phyloP scores from a whole-genome alignment of 2,329 filamentous ascomycete genomes.

The Coniella lustricola region DNA sequence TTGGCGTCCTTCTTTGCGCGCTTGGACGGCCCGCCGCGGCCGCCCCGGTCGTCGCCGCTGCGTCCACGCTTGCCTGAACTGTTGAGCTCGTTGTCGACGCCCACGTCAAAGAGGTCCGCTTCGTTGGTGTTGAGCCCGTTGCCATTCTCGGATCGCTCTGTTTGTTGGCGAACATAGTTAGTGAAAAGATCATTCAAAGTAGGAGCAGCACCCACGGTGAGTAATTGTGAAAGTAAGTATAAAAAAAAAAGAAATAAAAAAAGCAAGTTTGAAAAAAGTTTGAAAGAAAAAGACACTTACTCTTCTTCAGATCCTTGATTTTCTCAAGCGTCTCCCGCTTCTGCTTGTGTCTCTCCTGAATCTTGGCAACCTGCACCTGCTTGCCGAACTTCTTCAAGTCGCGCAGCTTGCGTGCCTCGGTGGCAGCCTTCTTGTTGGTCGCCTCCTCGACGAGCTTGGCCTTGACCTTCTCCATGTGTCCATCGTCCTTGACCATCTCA shows the following conservation, averaged over 20 bases:
- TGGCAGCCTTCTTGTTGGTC: conserved; percentile 82
- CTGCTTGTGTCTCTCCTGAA: conserved; percentile 87
- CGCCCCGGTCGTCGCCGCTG: conserved; percentile 27
- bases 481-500: conserved; percentile 98
- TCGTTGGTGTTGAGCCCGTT: conserved; percentile 62
- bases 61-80: conserved; percentile 34
- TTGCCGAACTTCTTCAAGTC: conserved; percentile 99
- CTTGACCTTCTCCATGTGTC: conserved; percentile 97
- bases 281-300: conserved; percentile 47
- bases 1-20: conserved; percentile 91
- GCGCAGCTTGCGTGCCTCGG: conserved; percentile 83
- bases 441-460: conserved; percentile 88
- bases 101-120: conserved; percentile 85
- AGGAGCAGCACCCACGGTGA: too few relatives aligned
- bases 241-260: too few relatives aligned
- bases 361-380: conserved; percentile 91
- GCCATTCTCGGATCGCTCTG: conserved; percentile 74
- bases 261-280: too few relatives aligned
- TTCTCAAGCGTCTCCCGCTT: conserved; percentile 93
- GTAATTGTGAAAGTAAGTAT: too few relatives aligned
- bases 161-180: not conserved
- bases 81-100: conserved; percentile 62
- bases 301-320: conserved; percentile 91
- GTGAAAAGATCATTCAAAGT: too few relatives aligned
- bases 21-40: conserved; percentile 61